Evolutionary conservation across 371 early-diverging fungal species (phyloP), one percentile per base, ranked within the genome.

Genomic region (Encephalitozoon hellem): DNA sequence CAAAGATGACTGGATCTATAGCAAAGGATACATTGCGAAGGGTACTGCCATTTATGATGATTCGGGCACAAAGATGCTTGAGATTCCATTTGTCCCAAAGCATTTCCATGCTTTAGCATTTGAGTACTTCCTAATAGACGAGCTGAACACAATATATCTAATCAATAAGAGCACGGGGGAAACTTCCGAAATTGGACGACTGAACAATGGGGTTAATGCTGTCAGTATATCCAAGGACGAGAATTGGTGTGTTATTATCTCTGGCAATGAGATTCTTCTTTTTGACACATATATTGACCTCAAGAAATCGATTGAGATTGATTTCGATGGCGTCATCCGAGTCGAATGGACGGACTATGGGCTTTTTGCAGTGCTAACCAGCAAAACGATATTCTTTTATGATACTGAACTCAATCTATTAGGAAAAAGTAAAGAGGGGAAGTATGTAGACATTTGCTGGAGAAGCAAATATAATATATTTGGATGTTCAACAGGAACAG

Each of bases 401-500:
- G 69, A 69, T 26, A 52, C n/a, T 4, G 32, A 42, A 51, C 28
- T 69, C 3, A 69, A 69, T 45, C 9, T 49, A 21, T 4, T 69
- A 0, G 69, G 69, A 28, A 38, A 15, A 51, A 69, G 52, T 21
- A 30, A 45, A 15, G 52, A 69, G 9, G 26, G 52, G 3, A 49
- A 69, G 32, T 69, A 49, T 47, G 9, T n/a, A 69, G 18, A 26
- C 9, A n/a, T 69, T 47, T 15, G 34, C 11, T 69, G 38, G 47
- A 45, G 69, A 34, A 15, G 30, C n/a, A 69, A 69, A n/a, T 69
- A 69, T n/a, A 69, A 69, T 18, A 28, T 51, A 30, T 69, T 69
- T 69, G 69, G 47, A 34, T 69, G 69, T 30, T 4, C 69, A 49
- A 47, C 49, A 4, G 30, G 34, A 2, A 23, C 47, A 32, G 38